Base-by-base conservation (phyloP, 2,329 filamentous ascomycete genomes). In the Arachnopeziza araneosa region DNA sequence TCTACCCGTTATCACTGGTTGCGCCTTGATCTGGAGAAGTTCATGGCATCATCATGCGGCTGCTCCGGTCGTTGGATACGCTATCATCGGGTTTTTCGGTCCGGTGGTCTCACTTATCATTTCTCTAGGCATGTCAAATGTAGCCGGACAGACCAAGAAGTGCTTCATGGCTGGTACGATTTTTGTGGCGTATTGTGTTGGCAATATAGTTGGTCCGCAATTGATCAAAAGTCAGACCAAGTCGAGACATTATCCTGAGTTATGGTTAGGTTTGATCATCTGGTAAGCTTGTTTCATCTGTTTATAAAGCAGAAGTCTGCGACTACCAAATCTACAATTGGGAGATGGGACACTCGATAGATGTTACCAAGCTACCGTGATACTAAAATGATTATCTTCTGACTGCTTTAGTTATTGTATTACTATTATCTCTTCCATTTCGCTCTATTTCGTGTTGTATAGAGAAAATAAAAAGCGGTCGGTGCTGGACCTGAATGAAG, bases 71-170 rank as follows among this genome's bases (percentile, higher is more conserved):
- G 80, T 84, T 0, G 89, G 88, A 0, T 92, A 91, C 70, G 84
- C 85, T 0, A 80, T 92, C 44, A 88, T 87, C 1, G 88, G 88
- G 0, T 89, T 87, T 64, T 91, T 91, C 64, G 88, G 87, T 0
- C 85, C 83, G 0, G 87, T 89, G 0, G 88, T 89, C 0, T 86
- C 83, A 51, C 75, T 83, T n/a, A 79, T 81, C 2, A 83, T 85
- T 50, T 78, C 77, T 0, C 69, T 84, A 2, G 82, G 80, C 0
- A 83, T 83, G 78, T 82, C 83, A 12, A 92, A 92, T 64, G 87
- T 91, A 0, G 88, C 88, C 0, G 89, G 89, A 0, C 82, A 88
- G 24, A 91, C 88, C 0, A 92, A 92, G 76, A 91, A 91, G 77
- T 88, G 85, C 64, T 86, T 88, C 67, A 90, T 89, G 79, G 86